Conservation (phyloP, 2,329 filamentous ascomycete species). For the Whalleya microplaca region DNA sequence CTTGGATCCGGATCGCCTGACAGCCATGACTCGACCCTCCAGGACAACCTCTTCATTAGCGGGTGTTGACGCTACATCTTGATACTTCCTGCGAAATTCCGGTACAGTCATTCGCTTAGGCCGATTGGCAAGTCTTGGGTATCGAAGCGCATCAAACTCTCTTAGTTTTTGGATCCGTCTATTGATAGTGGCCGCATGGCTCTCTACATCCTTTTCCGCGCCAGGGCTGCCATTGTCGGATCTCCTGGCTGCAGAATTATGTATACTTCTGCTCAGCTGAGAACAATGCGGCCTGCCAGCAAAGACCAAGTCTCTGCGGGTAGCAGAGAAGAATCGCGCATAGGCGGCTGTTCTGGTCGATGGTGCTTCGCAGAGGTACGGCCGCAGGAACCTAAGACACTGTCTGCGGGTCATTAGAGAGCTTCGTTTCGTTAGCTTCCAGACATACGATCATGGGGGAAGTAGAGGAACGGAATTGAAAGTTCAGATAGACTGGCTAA, state of each 20-base stretch:
- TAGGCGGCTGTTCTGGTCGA: constrained; percentile 45
- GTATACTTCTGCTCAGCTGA: constrained; percentile 18
- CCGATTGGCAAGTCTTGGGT: constrained; percentile 53
- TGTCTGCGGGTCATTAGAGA: constrained; percentile 48
- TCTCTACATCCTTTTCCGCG: constrained; percentile 6
- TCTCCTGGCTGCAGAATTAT: constrained; percentile 10
- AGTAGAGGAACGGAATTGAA: constrained; percentile 1
- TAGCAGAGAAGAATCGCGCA: constrained; percentile 53
- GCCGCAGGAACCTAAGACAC: constrained; percentile 58
- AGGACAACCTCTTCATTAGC: constrained; percentile 36
- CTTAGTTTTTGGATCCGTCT: constrained; percentile 56
- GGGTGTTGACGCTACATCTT: constrained; percentile 25
- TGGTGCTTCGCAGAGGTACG: constrained; percentile 52
- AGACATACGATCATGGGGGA: constrained; percentile 8
- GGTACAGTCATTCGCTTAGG: constrained; percentile 42
- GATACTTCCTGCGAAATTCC: constrained; percentile 42
- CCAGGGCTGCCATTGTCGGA: neutral
- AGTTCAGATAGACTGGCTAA: constrained; percentile 53
- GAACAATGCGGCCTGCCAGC: constrained; percentile 35
- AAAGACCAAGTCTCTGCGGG: constrained; percentile 16
- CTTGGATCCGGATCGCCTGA: constrained; percentile 61
- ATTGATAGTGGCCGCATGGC: constrained; percentile 17
- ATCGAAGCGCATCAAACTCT: constrained; percentile 53
- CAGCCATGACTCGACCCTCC: constrained; percentile 37
- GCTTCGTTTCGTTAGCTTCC: constrained; percentile 29